A percentile compares a stretch with the other conserved stretches of the same genome.
phyloP scores from a whole-genome alignment of 495 filamentous ascomycete species.

The Gamarada debralockiae region DNA sequence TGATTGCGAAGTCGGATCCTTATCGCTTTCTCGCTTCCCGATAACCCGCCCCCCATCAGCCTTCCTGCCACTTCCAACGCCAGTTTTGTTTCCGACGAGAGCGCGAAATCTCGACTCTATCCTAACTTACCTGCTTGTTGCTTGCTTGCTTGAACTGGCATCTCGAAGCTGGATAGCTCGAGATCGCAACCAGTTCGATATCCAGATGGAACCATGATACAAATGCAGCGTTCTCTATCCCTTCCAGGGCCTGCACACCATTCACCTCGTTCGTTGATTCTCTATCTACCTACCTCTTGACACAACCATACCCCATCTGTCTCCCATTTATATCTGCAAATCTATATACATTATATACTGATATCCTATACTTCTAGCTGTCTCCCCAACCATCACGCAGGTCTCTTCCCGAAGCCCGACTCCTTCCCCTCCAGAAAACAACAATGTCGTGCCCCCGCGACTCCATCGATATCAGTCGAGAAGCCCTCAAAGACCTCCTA shows the following conservation, averaged over 20 bases:
- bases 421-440: constrained; percentile 21
- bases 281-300: background rate
- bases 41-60: too few relatives aligned
- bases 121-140: background rate
- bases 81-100: too few relatives aligned
- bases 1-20: too few relatives aligned
- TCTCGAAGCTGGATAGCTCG: constrained; percentile 28
- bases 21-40: too few relatives aligned
- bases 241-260: constrained; percentile 30
- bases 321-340: background rate
- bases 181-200: constrained; percentile 15
- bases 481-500: constrained; percentile 21
- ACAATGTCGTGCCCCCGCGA: constrained; percentile 14
- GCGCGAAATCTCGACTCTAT: too few relatives aligned
- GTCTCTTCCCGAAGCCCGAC: constrained; percentile 27
- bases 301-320: too few relatives aligned
- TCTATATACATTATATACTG: constrained; percentile 9
- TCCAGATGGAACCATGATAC: constrained; percentile 32
- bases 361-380: constrained; percentile 14
- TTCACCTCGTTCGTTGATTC: constrained; percentile 30
- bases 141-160: constrained; percentile 9
- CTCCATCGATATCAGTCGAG: constrained; percentile 23
- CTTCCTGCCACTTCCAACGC: too few relatives aligned
- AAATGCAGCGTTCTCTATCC: constrained; percentile 31
- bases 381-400: constrained; percentile 28